Base-by-base conservation (phyloP, 2,329 filamentous ascomycete species). In the Penicillium hordei region DNA sequence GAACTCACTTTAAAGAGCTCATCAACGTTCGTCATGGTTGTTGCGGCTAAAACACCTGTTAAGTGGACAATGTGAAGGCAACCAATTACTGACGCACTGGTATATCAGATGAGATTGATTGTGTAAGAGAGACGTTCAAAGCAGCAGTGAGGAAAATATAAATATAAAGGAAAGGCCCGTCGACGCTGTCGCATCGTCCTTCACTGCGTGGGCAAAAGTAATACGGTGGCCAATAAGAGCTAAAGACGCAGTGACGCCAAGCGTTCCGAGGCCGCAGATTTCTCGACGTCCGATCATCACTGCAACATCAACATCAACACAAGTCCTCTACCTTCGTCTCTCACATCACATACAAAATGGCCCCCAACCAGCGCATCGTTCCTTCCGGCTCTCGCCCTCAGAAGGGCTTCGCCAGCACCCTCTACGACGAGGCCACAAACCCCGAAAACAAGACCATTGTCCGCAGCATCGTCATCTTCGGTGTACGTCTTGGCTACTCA, bases 371-470 rank as follows among this genome's bases (percentile, higher is more conserved):
- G 75, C 78, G 86, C 61, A 69, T 81, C 61, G 72, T 79, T 59
- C 79, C 84, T 66, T 81, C 85, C 65, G 77, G 77, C 65, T 75
- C 76, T 44, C 69, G 72, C 49, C 72, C 70, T 57, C 71, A 72
- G 65, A 72, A 76, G 67, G 82, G 86, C 62, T 81, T 84, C 73
- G 65, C 89, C 63, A 78, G 78, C 66, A 79, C 79, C 57, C 80
- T 83, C 64, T 89, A 89, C 75, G 80, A 83, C 60, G 79, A 84
- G 64, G 69, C 89, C 69, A 89, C 86, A 55, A 83, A 83, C 29
- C 75, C 87, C 34, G 88, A 90, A 70, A 90, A 90, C 75, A 82
- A 85, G 48, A 83, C 86, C 56, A 83, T 89, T 56, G 87, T 90
- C 59, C 82, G 85, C 67, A 89, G 87, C 70, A 77, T 90, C 65